Evolutionary conservation across 768 basidiomycete species (phyloP).

Genomic region (Amanita polypyramis): DNA sequence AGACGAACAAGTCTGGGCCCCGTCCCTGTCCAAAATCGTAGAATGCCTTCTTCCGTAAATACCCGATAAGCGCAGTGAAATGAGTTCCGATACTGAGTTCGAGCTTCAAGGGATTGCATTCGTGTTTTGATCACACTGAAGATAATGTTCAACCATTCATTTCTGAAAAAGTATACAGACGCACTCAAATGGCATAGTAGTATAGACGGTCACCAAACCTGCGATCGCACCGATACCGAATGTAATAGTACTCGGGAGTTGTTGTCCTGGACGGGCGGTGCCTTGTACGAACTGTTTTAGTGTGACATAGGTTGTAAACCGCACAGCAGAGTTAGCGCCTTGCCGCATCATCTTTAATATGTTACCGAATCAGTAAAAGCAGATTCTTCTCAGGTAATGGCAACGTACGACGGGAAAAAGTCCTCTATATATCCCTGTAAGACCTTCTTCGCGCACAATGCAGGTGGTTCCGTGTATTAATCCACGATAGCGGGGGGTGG

Average conservation of each 20-base stretch:
- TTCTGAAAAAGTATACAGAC: conserved; percentile 14
- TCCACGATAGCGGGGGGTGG: conserved; percentile 79
- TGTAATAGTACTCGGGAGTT: conserved; percentile 78
- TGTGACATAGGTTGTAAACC: conserved; percentile 92
- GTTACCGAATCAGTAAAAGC: background rate
- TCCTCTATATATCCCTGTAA: conserved; percentile 80
- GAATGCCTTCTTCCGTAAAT: conserved; percentile 84
- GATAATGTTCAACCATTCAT: background rate
- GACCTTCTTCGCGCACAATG: conserved; percentile 81
- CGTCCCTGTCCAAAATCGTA: conserved; percentile 95
- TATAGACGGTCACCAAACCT: conserved; percentile 90
- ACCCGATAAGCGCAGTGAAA: conserved; percentile 96
- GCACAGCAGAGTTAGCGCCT: conserved; percentile 93
- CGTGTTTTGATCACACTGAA: conserved; percentile 90
- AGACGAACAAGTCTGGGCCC: conserved; percentile 82
- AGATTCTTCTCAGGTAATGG: background rate
- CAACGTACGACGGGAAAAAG: conserved; percentile 82
- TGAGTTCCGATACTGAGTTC: conserved; percentile 79
- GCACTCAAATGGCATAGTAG: conserved; percentile 78
- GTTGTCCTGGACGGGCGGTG: conserved; percentile 65
- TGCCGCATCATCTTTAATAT: conserved; percentile 81
- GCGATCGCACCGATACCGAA: conserved; percentile 93
- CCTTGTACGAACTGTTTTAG: conserved; percentile 91
- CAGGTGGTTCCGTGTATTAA: conserved; percentile 72
- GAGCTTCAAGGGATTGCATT: conserved; percentile 89